Conservation (phyloP, 345 rosid genomes). For the Arabidopsis thaliana region DNA sequence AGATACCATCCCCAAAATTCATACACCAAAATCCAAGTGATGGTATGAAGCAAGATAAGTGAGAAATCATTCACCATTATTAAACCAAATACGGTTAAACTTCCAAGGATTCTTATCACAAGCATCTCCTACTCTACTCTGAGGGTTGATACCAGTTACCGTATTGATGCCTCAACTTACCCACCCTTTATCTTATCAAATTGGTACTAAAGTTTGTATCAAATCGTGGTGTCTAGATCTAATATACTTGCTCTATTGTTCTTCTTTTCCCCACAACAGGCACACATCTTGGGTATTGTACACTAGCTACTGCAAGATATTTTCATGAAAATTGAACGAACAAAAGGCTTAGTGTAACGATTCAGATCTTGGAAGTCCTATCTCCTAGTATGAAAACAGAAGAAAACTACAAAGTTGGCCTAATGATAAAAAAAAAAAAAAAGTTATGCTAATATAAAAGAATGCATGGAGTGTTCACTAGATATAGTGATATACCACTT, state of each 20-base stretch:
- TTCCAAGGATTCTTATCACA: constrained; percentile 7
- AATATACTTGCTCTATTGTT: neutral
- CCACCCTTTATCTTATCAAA: neutral
- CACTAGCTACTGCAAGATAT: constrained; percentile 21
- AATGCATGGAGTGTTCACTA: constrained; percentile 5
- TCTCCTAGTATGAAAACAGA: neutral
- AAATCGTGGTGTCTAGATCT: neutral
- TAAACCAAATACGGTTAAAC: constrained; percentile 3
- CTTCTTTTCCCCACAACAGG: neutral
- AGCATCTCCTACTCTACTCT: constrained; percentile 19
- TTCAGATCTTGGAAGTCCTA: neutral
- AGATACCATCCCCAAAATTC: neutral
- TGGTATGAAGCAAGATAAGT: constrained; percentile 4
- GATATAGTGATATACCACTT: constrained; percentile 7
- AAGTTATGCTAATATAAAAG: neutral
- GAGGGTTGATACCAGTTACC: neutral
- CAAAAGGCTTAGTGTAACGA: neutral
- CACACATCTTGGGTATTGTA: constrained; percentile 3
- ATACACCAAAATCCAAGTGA: constrained; percentile 4
- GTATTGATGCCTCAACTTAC: constrained; percentile 14
- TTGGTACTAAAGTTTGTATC: constrained; percentile 5
- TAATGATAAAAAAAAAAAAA: neutral
- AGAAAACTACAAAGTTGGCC: constrained; percentile 6
- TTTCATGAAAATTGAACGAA: neutral
- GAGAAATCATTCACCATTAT: constrained; percentile 17